Conservation (phyloP, 192 early-diverging fungal species). For the Funneliformis geosporum region DNA sequence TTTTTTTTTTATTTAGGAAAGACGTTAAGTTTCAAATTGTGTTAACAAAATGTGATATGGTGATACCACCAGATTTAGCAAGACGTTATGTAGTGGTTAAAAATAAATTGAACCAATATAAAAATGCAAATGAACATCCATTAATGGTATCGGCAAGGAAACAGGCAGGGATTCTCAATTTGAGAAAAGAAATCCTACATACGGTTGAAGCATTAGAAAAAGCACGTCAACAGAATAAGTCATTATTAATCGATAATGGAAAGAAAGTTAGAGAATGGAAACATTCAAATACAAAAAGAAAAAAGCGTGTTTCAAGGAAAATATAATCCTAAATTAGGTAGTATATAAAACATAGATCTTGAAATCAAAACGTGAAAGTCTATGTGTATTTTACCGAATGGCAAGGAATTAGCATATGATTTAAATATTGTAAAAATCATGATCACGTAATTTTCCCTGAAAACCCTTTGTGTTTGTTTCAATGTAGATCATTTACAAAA, state of each 20-base stretch:
- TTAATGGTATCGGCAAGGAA: conserved; percentile 66
- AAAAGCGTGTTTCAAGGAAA: not conserved
- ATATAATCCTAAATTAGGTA: not conserved
- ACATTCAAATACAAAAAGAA: not conserved
- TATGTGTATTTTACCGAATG: too few species aligned
- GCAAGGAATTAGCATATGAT: too few species aligned
- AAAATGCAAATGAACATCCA: conserved; percentile 45
- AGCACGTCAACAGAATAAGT: not conserved
- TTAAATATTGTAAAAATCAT: too few species aligned
- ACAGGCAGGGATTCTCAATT: conserved; percentile 62
- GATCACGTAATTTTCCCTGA: too few species aligned
- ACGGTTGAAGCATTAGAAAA: conserved; percentile 40
- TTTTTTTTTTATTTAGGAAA: conserved; percentile 34
- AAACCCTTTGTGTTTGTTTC: too few species aligned
- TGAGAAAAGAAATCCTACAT: conserved; percentile 71
- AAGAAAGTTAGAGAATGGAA: too few species aligned
- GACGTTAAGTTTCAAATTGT: conserved; percentile 53
- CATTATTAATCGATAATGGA: not conserved
- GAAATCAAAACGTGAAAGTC: not conserved
- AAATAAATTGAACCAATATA: conserved; percentile 40
- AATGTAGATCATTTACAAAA: too few species aligned
- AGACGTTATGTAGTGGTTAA: conserved; percentile 57
- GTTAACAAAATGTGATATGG: conserved; percentile 76
- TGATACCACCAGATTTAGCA: conserved; percentile 62
- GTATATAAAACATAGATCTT: not conserved